Evolutionary conservation across 768 basidiomycete genomes (phyloP).

Genomic region (Sarcomyxa edulis): DNA sequence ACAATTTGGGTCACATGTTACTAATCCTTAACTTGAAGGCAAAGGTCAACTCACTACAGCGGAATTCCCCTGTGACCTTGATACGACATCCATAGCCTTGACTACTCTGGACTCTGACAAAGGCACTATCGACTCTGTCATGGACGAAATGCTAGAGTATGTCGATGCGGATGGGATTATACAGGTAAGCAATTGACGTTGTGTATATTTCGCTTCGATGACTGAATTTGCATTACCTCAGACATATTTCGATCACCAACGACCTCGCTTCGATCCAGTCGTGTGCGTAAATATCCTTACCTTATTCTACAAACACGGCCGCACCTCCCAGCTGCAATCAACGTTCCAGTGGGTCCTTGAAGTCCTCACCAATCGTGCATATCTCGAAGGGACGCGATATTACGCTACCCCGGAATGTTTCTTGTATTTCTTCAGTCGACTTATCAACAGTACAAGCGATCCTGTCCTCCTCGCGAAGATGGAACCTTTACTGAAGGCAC

Average conservation of each 20-base stretch:
- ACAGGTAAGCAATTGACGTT: slow-evolving; percentile 24
- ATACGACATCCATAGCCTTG: slow-evolving; percentile 52
- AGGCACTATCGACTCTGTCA: slow-evolving; percentile 31
- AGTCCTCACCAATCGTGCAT: slow-evolving; percentile 46
- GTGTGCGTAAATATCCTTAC: slow-evolving; percentile 46
- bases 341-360: slow-evolving; percentile 46
- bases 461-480: slow-evolving; percentile 29
- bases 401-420: slow-evolving; percentile 49
- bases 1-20: slow-evolving; percentile 1
- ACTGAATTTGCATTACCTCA: slow-evolving; percentile 14
- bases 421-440: slow-evolving; percentile 44
- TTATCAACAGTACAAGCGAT: slow-evolving; percentile 30
- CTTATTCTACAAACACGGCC: slow-evolving; percentile 45
- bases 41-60: slow-evolving; percentile 44
- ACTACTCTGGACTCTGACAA: slow-evolving; percentile 31
- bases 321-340: slow-evolving; percentile 36
- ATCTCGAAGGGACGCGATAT: slow-evolving; percentile 50
- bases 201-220: no score
- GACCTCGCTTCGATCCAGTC: slow-evolving; percentile 49
- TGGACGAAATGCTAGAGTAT: slow-evolving; percentile 56
- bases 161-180: slow-evolving; percentile 46
- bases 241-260: slow-evolving; percentile 48
- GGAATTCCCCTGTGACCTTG: slow-evolving; percentile 48
- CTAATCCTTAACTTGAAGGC: no score
- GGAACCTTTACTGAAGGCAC: slow-evolving; percentile 35